phyloP scores from a whole-genome alignment of 106 monocot species.

The Narthecium ossifragum region DNA sequence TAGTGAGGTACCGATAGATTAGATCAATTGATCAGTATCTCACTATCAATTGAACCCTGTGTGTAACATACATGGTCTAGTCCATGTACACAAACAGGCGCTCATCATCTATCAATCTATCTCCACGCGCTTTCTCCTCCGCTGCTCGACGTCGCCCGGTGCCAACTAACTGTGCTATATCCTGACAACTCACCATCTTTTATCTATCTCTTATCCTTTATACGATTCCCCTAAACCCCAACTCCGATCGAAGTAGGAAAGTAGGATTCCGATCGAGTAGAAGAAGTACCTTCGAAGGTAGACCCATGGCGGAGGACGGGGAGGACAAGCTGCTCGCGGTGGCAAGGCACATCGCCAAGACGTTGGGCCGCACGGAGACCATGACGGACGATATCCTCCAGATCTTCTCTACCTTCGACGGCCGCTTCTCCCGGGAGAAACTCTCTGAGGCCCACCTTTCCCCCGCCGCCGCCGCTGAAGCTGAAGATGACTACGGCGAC shows the following conservation, averaged over 20 bases:
- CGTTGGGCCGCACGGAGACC: constrained; percentile 68
- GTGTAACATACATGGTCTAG: no score
- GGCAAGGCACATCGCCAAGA: constrained; percentile 73
- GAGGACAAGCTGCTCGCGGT: constrained; percentile 83
- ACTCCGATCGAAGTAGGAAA: neutral
- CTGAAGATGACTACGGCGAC: constrained; percentile 1
- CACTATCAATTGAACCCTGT: no score
- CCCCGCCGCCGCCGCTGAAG: neutral
- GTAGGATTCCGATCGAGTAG: no score
- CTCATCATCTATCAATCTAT: no score
- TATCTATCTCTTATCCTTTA: neutral
- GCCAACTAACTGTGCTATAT: no score
- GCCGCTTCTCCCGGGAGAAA: constrained; percentile 76
- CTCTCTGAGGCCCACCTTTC: constrained; percentile 20
- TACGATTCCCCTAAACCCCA: neutral
- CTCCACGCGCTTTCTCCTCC: neutral
- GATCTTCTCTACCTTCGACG: constrained; percentile 83
- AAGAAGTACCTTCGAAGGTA: neutral
- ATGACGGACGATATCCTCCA: constrained; percentile 86
- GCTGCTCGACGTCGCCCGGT: neutral
- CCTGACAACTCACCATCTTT: no score
- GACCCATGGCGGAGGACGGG: constrained; percentile 45
- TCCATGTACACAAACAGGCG: no score
- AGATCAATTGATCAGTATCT: no score
- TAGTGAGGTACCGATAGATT: no score